Percentiles rank a stretch among this genome's conserved stretches.
These are phyloP conservation scores for Voacanga thouarsii DNA, from an alignment of 257 asterid genomes.

Conservation along the genomic window DNA sequence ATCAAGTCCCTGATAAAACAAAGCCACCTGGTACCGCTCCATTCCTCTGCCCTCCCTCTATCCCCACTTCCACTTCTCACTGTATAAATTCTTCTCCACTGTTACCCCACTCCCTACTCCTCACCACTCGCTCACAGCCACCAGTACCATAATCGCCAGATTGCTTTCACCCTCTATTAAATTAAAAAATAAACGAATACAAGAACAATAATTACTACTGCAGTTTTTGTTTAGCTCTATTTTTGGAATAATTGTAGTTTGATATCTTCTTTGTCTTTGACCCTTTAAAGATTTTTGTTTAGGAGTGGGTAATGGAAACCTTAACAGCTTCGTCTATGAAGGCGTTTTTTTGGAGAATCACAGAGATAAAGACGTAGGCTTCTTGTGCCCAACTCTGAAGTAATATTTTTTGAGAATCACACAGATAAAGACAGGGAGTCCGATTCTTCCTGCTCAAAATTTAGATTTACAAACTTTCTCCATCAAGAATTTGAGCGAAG, in stretches of 20 bases:
- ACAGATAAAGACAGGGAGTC: too few relatives aligned
- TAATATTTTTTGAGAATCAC: too few relatives aligned
- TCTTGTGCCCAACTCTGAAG: constrained; percentile 15
- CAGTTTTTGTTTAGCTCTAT: neutral
- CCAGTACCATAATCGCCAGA: neutral
- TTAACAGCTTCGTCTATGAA: constrained; percentile 38
- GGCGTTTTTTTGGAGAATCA: constrained; percentile 28
- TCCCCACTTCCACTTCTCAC: neutral
- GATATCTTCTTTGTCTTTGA: neutral
- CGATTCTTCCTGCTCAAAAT: too few relatives aligned
- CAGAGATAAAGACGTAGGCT: constrained; percentile 15
- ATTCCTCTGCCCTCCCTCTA: constrained; percentile 14
- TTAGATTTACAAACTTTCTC: too few relatives aligned
- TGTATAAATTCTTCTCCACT: neutral
- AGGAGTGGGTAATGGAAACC: constrained; percentile 42
- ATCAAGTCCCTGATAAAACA: constrained; percentile 2
- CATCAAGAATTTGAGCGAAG: too few relatives aligned
- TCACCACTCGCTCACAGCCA: constrained; percentile 30
- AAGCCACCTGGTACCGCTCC: constrained; percentile 22
- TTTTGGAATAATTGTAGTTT: constrained; percentile 7
- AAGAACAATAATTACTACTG: neutral
- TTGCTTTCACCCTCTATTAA: neutral
- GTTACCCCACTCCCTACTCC: neutral
- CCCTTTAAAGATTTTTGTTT: neutral
- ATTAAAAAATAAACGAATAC: neutral